A percentile compares a stretch with the other conserved stretches of the same genome.
Evolutionary conservation across 2,329 filamentous ascomycete genomes (phyloP).

Genomic region (Monascus ruber): DNA sequence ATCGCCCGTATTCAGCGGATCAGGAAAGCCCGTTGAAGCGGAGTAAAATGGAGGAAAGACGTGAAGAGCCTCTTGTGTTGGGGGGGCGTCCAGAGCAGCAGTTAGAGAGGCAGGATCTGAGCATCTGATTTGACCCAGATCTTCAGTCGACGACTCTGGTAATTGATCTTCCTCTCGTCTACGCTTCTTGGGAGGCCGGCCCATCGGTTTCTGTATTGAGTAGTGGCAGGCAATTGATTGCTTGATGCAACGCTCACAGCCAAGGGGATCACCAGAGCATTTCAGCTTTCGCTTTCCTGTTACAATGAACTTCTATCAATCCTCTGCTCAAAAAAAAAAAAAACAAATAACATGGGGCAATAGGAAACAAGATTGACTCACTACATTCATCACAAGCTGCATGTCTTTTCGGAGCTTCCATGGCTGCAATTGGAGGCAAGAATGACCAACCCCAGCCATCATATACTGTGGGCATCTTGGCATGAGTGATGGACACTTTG

Average conservation of each 20-base stretch:
- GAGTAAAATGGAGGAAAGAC: slow-evolving; percentile 19
- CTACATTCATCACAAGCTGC: slow-evolving; percentile 40
- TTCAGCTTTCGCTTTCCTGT: slow-evolving; percentile 38
- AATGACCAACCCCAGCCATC: not conserved
- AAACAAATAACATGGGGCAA: slow-evolving; percentile 7
- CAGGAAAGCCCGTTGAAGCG: slow-evolving; percentile 3
- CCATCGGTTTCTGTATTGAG: slow-evolving; percentile 39
- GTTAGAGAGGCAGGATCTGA: not conserved
- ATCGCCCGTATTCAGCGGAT: slow-evolving; percentile 8
- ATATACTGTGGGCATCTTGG: too few relatives aligned
- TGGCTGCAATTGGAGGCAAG: slow-evolving; percentile 3
- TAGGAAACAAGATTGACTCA: slow-evolving; percentile 17
- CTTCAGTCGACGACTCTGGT: slow-evolving; percentile 4
- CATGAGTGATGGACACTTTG: too few relatives aligned
- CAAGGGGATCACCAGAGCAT: slow-evolving; percentile 35
- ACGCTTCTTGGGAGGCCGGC: slow-evolving; percentile 34
- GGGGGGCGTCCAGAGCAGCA: slow-evolving; percentile 6
- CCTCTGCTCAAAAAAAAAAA: not conserved
- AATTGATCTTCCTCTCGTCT: slow-evolving; percentile 18
- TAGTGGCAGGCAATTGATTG: slow-evolving; percentile 34
- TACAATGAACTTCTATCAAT: too few relatives aligned
- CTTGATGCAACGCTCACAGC: slow-evolving; percentile 32
- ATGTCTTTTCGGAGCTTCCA: slow-evolving; percentile 28
- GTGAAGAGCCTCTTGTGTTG: slow-evolving; percentile 12
- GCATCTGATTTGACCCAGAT: not conserved